These are phyloP conservation scores for Patellifolia procumbens DNA, from an alignment of 179 eudicot species.

Conservation along the genomic window DNA sequence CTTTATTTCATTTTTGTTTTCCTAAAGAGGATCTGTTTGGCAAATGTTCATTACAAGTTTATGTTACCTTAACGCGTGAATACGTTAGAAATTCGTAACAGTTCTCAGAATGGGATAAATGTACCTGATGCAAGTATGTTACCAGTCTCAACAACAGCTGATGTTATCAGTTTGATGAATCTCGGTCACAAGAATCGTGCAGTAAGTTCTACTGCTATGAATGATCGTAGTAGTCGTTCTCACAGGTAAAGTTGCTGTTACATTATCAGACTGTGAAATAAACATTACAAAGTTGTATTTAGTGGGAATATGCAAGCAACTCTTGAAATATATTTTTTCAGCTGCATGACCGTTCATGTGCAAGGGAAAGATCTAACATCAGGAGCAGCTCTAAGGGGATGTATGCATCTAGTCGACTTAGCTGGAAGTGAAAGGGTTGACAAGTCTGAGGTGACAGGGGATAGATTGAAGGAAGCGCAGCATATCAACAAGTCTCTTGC, in stretches of 20 bases:
- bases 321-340: conserved; percentile 33
- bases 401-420: conserved; percentile 97
- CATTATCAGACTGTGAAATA: not conserved
- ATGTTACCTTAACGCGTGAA: conserved; percentile 48
- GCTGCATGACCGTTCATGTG: conserved; percentile 98
- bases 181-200: conserved; percentile 87
- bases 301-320: not conserved
- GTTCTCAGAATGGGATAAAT: conserved; percentile 80
- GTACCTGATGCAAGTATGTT: conserved; percentile 93
- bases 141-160: conserved; percentile 75
- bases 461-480: conserved; percentile 93
- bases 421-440: conserved; percentile 99
- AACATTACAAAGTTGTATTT: conserved; percentile 17
- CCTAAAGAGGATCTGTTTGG: not conserved
- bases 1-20: not conserved
- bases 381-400: conserved; percentile 78
- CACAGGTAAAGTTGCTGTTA: conserved; percentile 61
- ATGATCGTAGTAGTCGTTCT: conserved; percentile 99
- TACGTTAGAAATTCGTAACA: conserved; percentile 94
- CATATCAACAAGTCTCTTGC: conserved; percentile 96
- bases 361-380: conserved; percentile 93
- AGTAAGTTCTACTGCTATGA: conserved; percentile 94
- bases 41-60: not conserved
- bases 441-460: conserved; percentile 96
- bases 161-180: conserved; percentile 84